These are phyloP conservation scores for Eucalyptus regnans DNA, from an alignment of 345 rosid genomes.

Conservation along the genomic window DNA sequence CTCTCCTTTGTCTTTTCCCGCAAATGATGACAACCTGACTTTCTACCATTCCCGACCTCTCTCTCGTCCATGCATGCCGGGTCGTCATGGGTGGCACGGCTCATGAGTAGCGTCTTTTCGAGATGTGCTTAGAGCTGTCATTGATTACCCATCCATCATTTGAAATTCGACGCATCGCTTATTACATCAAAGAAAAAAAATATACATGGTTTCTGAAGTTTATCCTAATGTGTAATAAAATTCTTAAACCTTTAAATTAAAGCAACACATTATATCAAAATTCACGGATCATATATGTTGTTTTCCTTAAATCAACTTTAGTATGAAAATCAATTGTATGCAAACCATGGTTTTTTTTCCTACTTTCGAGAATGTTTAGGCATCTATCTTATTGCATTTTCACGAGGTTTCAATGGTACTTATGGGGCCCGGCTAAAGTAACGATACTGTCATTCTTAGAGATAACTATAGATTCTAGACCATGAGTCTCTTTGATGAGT, in stretches of 20 bases:
- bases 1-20: not conserved
- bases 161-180: not conserved
- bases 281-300: not conserved
- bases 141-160: not conserved
- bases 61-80: not conserved
- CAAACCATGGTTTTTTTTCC: not conserved
- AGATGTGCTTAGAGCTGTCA: not conserved
- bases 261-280: accelerated
- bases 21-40: not conserved
- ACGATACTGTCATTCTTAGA: too few relatives aligned
- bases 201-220: accelerated
- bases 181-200: too few relatives aligned
- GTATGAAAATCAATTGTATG: too few relatives aligned
- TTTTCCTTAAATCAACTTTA: not conserved
- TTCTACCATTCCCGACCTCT: not conserved
- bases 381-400: not conserved
- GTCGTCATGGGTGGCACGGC: not conserved
- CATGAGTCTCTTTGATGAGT: too few relatives aligned
- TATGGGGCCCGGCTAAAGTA: too few relatives aligned
- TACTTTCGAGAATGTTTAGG: not conserved
- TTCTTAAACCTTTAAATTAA: too few relatives aligned
- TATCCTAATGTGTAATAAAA: too few relatives aligned
- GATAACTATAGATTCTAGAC: too few relatives aligned
- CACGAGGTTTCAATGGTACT: not conserved
- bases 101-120: not conserved